These are phyloP conservation scores for Vitellaria paradoxa DNA, from an alignment of 179 eudicot genomes.

Conservation along the genomic window DNA sequence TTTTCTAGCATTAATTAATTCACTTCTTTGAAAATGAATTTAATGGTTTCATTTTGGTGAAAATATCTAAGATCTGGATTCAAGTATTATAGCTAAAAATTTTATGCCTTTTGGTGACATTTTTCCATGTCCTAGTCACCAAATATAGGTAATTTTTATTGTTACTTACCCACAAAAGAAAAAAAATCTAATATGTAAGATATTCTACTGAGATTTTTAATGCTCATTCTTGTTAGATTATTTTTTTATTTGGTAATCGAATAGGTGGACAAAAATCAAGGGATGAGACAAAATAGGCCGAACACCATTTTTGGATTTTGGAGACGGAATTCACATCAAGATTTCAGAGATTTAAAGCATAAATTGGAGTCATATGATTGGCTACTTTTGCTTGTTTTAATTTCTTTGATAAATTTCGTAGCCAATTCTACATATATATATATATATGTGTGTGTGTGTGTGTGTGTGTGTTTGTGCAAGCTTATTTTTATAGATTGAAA, in stretches of 20 bases:
- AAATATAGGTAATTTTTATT: slow-evolving; percentile 13
- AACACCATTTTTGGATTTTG: slow-evolving; percentile 17
- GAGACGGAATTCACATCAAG: slow-evolving; percentile 16
- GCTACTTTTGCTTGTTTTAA: no score
- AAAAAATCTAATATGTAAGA: no score
- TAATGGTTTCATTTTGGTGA: not conserved
- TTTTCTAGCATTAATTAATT: no score
- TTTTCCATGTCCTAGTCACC: slow-evolving; percentile 17
- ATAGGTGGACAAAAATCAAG: slow-evolving; percentile 18
- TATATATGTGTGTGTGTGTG: no score
- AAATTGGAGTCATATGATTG: not conserved
- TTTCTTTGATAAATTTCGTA: no score
- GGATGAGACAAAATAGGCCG: slow-evolving; percentile 14
- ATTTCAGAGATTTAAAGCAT: not conserved
- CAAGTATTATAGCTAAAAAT: slow-evolving; percentile 9
- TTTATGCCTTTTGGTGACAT: slow-evolving; percentile 20
- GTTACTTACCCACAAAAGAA: no score
- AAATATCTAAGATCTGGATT: slow-evolving; percentile 8
- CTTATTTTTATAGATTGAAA: no score
- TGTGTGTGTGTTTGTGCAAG: no score
- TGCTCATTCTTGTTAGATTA: no score
- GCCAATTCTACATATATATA: no score
- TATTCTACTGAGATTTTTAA: no score
- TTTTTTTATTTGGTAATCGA: not conserved
- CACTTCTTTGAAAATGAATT: no score